Evolutionary conservation across 345 rosid species (phyloP).

Genomic region (Hypericum perforatum): DNA sequence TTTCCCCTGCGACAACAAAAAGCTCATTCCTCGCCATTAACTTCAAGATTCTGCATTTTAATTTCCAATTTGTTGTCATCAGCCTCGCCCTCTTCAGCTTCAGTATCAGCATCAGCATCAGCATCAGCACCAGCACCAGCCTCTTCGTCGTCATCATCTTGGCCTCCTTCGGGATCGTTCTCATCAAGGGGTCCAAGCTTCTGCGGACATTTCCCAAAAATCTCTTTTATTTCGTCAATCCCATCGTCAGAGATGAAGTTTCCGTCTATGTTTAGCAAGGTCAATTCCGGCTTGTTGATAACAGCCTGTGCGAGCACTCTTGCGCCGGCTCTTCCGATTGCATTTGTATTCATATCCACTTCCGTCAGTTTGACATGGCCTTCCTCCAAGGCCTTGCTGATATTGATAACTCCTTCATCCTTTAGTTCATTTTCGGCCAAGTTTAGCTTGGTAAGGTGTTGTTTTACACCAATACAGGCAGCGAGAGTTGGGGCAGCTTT

Average conservation of each 20-base stretch:
- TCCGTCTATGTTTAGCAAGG: slow-evolving; percentile 54
- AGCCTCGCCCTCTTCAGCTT: slow-evolving; percentile 31
- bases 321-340: slow-evolving; percentile 63
- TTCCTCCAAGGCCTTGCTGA: slow-evolving; percentile 55
- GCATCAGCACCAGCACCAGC: slow-evolving; percentile 36
- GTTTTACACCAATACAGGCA: slow-evolving; percentile 57
- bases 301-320: slow-evolving; percentile 49
- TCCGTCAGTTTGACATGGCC: slow-evolving; percentile 41
- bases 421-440: slow-evolving; percentile 84
- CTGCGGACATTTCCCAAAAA: slow-evolving; percentile 54
- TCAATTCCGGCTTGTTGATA: slow-evolving; percentile 50
- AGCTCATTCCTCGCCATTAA: slow-evolving; percentile 30
- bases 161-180: slow-evolving; percentile 76
- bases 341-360: slow-evolving; percentile 54
- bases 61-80: slow-evolving; percentile 55
- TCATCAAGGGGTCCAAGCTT: slow-evolving; percentile 69
- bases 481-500: slow-evolving; percentile 50
- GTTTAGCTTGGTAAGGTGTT: slow-evolving; percentile 53
- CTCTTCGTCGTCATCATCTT: slow-evolving; percentile 38
- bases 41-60: slow-evolving; percentile 63
- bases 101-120: too few relatives aligned
- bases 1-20: slow-evolving; percentile 11
- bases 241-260: slow-evolving; percentile 83
- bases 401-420: slow-evolving; percentile 64
- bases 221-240: slow-evolving; percentile 60